Percentiles rank a stretch among this genome's conserved stretches.
Conservation (phyloP, 2,329 filamentous ascomycete species). For the Botrytis cinerea region DNA sequence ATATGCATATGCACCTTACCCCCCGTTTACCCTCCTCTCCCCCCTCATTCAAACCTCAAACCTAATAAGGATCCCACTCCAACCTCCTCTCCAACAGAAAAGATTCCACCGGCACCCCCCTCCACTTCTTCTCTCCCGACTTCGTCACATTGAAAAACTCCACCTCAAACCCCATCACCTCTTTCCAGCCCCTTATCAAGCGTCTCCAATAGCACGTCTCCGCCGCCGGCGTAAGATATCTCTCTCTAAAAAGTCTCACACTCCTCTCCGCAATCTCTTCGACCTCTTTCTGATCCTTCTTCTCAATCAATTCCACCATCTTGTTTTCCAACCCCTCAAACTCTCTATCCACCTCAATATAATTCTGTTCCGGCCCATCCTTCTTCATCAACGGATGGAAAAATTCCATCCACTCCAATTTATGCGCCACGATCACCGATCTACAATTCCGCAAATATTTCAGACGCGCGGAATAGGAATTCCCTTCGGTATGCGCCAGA, state of each 20-base stretch:
- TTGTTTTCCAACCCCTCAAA: slow-evolving; percentile 48
- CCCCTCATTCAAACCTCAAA: neutral
- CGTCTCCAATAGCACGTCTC: slow-evolving; percentile 55
- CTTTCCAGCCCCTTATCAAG: slow-evolving; percentile 49
- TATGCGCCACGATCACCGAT: slow-evolving; percentile 17
- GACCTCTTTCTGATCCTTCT: slow-evolving; percentile 39
- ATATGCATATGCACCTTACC: neutral
- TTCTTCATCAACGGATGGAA: slow-evolving; percentile 24
- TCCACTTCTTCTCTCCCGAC: slow-evolving; percentile 11
- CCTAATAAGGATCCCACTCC: slow-evolving; percentile 23
- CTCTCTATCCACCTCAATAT: slow-evolving; percentile 12
- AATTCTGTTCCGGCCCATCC: slow-evolving; percentile 49
- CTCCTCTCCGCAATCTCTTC: slow-evolving; percentile 36
- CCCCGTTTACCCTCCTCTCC: neutral
- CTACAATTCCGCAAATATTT: slow-evolving; percentile 21
- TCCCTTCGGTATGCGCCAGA: slow-evolving; percentile 21
- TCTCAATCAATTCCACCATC: slow-evolving; percentile 42
- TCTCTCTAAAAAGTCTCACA: slow-evolving; percentile 41
- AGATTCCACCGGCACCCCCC: slow-evolving; percentile 14
- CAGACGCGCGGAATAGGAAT: slow-evolving; percentile 8
- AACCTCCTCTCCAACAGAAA: slow-evolving; percentile 23
- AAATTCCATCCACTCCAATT: slow-evolving; percentile 24
- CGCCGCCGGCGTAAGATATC: slow-evolving; percentile 51
- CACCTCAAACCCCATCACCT: slow-evolving; percentile 25
- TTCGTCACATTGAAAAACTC: slow-evolving; percentile 17